Evolutionary conservation across 345 rosid species (phyloP).

Genomic region (Brassica incana): DNA sequence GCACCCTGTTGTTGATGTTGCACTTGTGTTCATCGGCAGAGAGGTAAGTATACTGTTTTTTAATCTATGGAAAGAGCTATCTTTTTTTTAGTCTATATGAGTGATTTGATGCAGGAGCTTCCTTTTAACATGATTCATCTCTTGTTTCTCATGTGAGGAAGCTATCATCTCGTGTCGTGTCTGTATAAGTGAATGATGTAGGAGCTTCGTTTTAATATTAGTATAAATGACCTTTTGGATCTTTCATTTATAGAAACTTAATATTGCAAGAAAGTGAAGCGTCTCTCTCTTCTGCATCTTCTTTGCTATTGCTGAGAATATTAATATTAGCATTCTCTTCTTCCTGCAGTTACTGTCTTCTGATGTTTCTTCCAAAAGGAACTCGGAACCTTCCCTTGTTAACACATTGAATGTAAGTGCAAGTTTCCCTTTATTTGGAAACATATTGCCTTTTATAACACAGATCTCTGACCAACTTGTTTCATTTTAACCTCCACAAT

Average conservation of each 20-base stretch:
- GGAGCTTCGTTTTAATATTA: background rate
- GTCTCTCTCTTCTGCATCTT: constrained; percentile 3
- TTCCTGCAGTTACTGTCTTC: constrained; percentile 61
- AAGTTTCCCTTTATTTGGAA: background rate
- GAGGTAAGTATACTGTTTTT: constrained; percentile 55
- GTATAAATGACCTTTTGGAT: background rate
- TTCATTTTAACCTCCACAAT: background rate
- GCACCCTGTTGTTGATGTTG: constrained; percentile 60
- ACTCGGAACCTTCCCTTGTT: constrained; percentile 56
- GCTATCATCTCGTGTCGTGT: background rate
- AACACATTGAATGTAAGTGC: constrained; percentile 67
- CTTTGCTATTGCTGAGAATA: constrained; percentile 2
- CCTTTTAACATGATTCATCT: background rate
- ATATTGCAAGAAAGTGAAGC: background rate
- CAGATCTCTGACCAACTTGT: constrained; percentile 6
- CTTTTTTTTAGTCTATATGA: background rate
- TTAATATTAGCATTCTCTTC: constrained; percentile 11
- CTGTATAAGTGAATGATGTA: background rate
- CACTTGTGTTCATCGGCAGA: constrained; percentile 84
- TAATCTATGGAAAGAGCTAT: background rate
- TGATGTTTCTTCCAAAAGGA: constrained; percentile 62
- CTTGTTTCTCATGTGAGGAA: background rate
- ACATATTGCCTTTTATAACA: background rate
- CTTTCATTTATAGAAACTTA: constrained; percentile 1
- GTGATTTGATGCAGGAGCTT: background rate